phyloP scores from a whole-genome alignment of 148 eudicot species.

The Nyssa sinensis region DNA sequence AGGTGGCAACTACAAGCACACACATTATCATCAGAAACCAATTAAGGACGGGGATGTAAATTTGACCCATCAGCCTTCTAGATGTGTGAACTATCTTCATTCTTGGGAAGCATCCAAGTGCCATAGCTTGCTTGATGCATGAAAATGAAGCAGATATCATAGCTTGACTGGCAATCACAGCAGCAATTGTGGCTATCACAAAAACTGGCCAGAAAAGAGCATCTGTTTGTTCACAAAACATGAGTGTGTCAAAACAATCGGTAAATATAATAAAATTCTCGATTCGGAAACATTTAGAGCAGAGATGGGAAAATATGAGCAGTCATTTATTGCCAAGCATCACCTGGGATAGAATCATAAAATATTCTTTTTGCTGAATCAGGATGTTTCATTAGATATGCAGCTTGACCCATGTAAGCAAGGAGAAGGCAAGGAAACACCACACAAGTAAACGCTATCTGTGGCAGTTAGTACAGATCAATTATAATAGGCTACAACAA shows the following conservation, averaged over 20 bases:
- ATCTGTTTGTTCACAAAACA: slow-evolving; percentile 36
- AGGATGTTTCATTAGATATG: slow-evolving; percentile 67
- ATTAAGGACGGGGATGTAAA: slow-evolving; percentile 92
- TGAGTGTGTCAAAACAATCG: slow-evolving; percentile 4
- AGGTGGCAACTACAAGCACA: slow-evolving; percentile 75
- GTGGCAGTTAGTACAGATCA: slow-evolving; percentile 21
- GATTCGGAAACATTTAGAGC: neutral
- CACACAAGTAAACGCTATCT: slow-evolving; percentile 84
- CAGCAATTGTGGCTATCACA: slow-evolving; percentile 86
- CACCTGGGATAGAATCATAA: slow-evolving; percentile 87
- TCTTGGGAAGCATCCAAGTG: slow-evolving; percentile 94
- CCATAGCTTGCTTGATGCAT: slow-evolving; percentile 82
- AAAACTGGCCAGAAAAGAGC: slow-evolving; percentile 91
- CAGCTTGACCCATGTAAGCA: slow-evolving; percentile 97
- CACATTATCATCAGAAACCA: slow-evolving; percentile 96
- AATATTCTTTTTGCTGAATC: slow-evolving; percentile 54
- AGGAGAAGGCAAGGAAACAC: slow-evolving; percentile 96
- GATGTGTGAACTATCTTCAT: slow-evolving; percentile 92
- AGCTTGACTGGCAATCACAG: slow-evolving; percentile 94
- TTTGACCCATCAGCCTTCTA: slow-evolving; percentile 82
- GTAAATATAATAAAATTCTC: neutral
- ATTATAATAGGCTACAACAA: slow-evolving; percentile 8
- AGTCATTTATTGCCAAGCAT: neutral
- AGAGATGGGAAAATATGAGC: neutral
- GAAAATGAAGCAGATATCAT: slow-evolving; percentile 99